Evolutionary conservation across 495 filamentous ascomycete species (phyloP).

Genomic region (Penicillium chermesinum): DNA sequence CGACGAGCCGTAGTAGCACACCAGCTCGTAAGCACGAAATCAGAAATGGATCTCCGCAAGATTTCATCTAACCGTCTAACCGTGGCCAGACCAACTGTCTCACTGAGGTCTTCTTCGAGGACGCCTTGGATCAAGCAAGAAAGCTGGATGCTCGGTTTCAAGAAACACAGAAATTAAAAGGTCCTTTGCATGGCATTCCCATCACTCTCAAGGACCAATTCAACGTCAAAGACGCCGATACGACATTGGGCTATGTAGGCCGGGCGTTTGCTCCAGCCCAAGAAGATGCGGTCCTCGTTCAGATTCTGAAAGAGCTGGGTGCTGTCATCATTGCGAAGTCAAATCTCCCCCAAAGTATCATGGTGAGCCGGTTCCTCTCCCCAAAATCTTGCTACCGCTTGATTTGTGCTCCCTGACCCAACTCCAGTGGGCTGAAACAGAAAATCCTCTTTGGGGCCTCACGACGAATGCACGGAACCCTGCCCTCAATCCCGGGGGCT

Average conservation of each 20-base stretch:
- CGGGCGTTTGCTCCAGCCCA: constrained; percentile 47
- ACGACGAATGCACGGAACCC: constrained; percentile 47
- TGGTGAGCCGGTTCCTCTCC: constrained; percentile 23
- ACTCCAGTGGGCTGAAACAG: constrained; percentile 45
- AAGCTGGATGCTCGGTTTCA: constrained; percentile 49
- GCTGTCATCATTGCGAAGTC: constrained; percentile 58
- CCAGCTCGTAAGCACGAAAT: constrained; percentile 39
- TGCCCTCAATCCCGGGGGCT: constrained; percentile 50
- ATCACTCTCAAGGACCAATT: constrained; percentile 64
- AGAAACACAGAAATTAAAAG: constrained; percentile 41
- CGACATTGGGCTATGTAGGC: constrained; percentile 54
- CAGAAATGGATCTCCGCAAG: background rate
- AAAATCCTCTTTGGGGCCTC: constrained; percentile 51
- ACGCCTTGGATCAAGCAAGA: constrained; percentile 53
- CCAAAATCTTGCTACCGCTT: background rate
- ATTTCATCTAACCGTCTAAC: background rate
- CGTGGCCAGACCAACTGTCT: constrained; percentile 49
- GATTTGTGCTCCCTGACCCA: background rate
- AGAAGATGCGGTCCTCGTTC: constrained; percentile 44
- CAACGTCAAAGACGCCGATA: constrained; percentile 55
- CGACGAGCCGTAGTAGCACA: constrained; percentile 51
- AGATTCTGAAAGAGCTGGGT: constrained; percentile 43
- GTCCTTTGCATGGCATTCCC: constrained; percentile 63
- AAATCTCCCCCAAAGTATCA: constrained; percentile 52
- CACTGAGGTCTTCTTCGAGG: constrained; percentile 59